phyloP scores from a whole-genome alignment of 306 rosid genomes.

The Sophora flavescens region DNA sequence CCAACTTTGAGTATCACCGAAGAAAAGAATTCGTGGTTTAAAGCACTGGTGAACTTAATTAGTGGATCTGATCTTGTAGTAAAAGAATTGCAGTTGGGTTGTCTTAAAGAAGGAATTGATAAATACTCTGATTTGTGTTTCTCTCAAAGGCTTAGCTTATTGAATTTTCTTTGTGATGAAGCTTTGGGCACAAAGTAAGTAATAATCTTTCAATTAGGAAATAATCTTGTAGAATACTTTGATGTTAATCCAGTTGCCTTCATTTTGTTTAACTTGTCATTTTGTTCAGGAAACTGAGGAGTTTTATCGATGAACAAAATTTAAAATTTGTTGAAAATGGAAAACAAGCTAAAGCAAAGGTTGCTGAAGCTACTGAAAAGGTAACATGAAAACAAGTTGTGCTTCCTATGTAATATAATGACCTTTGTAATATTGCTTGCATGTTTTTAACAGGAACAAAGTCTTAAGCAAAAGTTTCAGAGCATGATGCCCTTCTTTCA shows the following conservation, averaged over 20 bases:
- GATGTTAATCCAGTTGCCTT: too few relatives aligned
- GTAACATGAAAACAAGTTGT: neutral
- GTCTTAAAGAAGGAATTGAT: conserved; percentile 2
- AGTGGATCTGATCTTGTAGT: neutral
- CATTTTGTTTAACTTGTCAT: neutral
- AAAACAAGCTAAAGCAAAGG: conserved; percentile 33
- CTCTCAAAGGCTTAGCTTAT: conserved; percentile 14
- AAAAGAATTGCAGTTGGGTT: conserved; percentile 30
- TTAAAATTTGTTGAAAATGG: neutral
- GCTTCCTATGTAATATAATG: neutral
- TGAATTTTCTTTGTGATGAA: conserved; percentile 47
- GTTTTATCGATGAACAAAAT: conserved; percentile 19
- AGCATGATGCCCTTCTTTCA: conserved; percentile 36
- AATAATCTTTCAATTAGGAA: neutral
- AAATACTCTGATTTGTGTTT: conserved; percentile 29
- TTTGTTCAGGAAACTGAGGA: conserved; percentile 36
- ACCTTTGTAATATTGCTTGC: neutral
- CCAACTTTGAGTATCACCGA: neutral
- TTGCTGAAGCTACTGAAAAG: conserved; percentile 28
- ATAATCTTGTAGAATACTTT: too few relatives aligned
- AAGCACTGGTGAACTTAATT: conserved; percentile 2
- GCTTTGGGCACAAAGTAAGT: conserved; percentile 1
- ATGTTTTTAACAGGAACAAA: too few relatives aligned
- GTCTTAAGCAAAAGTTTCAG: too few relatives aligned
- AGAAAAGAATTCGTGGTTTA: conserved; percentile 21